Evolutionary conservation across 139 green algal genomes (phyloP), one percentile per base, ranked within the genome.

Genomic region (Edaphochlamys debaryana): DNA sequence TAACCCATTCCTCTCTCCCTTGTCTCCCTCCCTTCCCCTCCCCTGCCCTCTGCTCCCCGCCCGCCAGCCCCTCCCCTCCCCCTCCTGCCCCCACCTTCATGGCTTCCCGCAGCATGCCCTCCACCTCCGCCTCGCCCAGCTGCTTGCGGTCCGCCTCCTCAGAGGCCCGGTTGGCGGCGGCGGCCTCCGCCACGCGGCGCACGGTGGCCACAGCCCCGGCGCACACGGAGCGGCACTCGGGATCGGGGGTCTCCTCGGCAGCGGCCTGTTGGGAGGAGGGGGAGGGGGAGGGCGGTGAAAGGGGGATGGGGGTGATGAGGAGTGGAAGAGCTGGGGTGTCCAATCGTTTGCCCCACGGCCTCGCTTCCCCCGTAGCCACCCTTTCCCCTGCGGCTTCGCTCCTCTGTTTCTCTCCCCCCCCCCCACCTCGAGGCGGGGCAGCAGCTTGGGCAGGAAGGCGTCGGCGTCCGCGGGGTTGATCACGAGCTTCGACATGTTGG

Each of bases 401-500:
- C 48, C 48, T 54, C 48, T 54, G 11, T 15, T 54, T 15, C 48
- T 54, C 48, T 54, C 48, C 48, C n/a, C n/a, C n/a, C n/a, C n/a
- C n/a, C 64, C 13, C 38, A 86, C 37, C 87, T 89, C 85, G 15
- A 91, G 52, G 6, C 73, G 82, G 11, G 89, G 89, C 82, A 93
- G 70, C 82, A 93, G 79, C 60, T 74, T 87, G 50, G 94, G 93
- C 86, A 98, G 80, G 92, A 99, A 99, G 71, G 94, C 89, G 15
- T 90, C 85, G 34, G 94, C 96, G 67, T 98, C 94, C 29, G 80
- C 74, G 20, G 95, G 92, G 79, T 95, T 94, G 77, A 96, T 93
- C n/a, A 98, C 95, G 67, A 96, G 92, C 90, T 99, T 98, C 76
- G 89, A 89, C 96, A 99, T 98, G 93, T 98, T 98, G 85, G 95